Base-by-base conservation (phyloP, 2,329 filamentous ascomycete genomes). In the Sarocladiaceae sp. region DNA sequence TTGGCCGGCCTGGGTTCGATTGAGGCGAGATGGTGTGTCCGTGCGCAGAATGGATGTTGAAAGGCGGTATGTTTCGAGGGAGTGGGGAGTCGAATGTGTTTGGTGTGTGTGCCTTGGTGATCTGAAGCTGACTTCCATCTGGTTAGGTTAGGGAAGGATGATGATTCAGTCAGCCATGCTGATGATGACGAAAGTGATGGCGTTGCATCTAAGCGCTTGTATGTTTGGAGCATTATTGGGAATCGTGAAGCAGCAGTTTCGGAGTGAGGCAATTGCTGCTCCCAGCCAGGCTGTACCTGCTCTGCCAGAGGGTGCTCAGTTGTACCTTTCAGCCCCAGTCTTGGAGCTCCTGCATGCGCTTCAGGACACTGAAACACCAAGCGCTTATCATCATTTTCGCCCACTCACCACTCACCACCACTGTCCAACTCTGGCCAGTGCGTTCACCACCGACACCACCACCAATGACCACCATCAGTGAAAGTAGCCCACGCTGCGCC, bases 1-100 rank as follows among this genome's bases (percentile, higher is more conserved):
- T 48, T 29, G 44, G 26, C 44, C 22, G 15, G 44, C 44, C 17
- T 13, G 28, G 44, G 17, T 48, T 7, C 13, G n/a, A n/a, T n/a
- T n/a, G 4, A 22, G 25, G 26, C 17, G n/a, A 31, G 44, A 20
- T 31, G 25, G 44, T 48, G 44, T 48, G 44, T 48, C 44, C 44
- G 44, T 48, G 44, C 26, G 44, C 18, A 48, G 44, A 46, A 48
- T 22, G 44, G 44, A 31, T 31, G 44, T 28, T 28, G 44, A 48
- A 48, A 17, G 33, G 44, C 44, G 44, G 44, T 48, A 48, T 48
- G 44, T 48, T 48, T 48, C 44, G 44, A 48, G 44, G 26, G 44
- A 22, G 44, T 48, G 44, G 44, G 22, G 26, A 48, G 26, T 26
- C 4, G 22, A 17, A n/a, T 20, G 44, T 10, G 44, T 48, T 48